These are phyloP conservation scores for Tagetes erecta DNA, from an alignment of 129 eudicot genomes.

Conservation along the genomic window DNA sequence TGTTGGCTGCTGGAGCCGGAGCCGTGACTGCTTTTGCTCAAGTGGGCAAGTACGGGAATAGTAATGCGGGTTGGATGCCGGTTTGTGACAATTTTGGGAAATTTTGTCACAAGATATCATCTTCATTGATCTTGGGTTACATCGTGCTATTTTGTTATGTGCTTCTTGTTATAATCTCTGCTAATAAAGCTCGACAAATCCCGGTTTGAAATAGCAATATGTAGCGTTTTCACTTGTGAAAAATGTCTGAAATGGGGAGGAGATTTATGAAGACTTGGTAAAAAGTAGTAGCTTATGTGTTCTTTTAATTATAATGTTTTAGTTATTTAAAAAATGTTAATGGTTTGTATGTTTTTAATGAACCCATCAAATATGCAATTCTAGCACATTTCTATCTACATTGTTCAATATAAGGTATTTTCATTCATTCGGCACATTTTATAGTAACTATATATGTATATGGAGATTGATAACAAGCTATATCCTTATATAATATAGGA, in stretches of 20 bases:
- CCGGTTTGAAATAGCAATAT: conserved; percentile 1
- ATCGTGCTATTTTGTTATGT: conserved; percentile 27
- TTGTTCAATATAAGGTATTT: too few relatives aligned
- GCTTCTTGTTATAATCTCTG: conserved; percentile 45
- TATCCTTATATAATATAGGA: too few relatives aligned
- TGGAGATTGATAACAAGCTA: too few relatives aligned
- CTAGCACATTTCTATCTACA: conserved; percentile 6
- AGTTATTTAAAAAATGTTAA: not conserved
- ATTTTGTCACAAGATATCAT: conserved; percentile 41
- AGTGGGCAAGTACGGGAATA: conserved; percentile 58
- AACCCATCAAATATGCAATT: conserved; percentile 12
- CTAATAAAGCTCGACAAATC: conserved; percentile 42
- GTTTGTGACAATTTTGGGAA: conserved; percentile 47
- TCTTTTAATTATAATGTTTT: conserved; percentile 15
- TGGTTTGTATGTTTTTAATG: conserved; percentile 17
- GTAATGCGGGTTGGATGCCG: conserved; percentile 56
- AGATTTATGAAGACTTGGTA: conserved; percentile 9
- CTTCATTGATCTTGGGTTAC: conserved; percentile 39
- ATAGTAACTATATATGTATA: too few relatives aligned
- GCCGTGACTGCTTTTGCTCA: conserved; percentile 57
- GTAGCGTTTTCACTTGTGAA: conserved; percentile 1
- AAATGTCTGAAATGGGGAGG: conserved; percentile 7
- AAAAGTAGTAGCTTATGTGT: conserved; percentile 8
- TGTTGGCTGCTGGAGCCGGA: conserved; percentile 46
- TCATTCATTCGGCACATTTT: too few relatives aligned